Base-by-base conservation (phyloP, 1,139 yeast species). In the Yamadazyma dendronema region DNA sequence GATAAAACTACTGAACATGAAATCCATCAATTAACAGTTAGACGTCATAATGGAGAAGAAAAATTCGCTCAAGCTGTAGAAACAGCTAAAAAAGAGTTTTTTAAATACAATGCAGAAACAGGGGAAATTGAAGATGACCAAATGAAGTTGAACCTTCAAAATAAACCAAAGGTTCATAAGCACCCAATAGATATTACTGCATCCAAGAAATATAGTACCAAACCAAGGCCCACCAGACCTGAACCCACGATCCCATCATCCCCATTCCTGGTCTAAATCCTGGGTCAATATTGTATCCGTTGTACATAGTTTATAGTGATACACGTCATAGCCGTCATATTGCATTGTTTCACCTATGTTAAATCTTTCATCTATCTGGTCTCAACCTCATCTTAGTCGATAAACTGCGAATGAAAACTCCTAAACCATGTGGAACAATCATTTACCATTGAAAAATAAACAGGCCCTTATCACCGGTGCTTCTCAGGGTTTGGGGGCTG, bases 401-500 rank as follows among this genome's bases (percentile, higher is more conserved):
- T n/a, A n/a, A n/a, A n/a, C n/a, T n/a, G n/a, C n/a, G n/a, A 19
- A 7, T 19, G 22, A 19, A 6, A 19, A 7, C 22, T 19, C 22
- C 6, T 9, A 9, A 7, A 6, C 22, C 22, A 19, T 19, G 8
- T 19, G 22, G 8, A 9, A 7, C 22, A 19, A 19, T 19, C 22
- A 65, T 23, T 63, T 69, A 42, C 48, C 57, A 30, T 61, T 65
- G 2, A 45, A 57, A 19, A 78, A 76, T 17, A 81, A 82, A 58
- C 57, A 77, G 1, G 90, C 86, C 2, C 72, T 92, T n/a, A 73
- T 94, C 14, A 77, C 96, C 0, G 99, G 99, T 2, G 98, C 92
- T 0, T 89, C 97, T 0, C 98, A 92, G 53, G 99, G 99, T 0
- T 67, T 92, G 1, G 98, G 99, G 0, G 81, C 80, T 2, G 85